Conservation (phyloP, 1,284 basidiomycete genomes). For the Cyathus olla region DNA sequence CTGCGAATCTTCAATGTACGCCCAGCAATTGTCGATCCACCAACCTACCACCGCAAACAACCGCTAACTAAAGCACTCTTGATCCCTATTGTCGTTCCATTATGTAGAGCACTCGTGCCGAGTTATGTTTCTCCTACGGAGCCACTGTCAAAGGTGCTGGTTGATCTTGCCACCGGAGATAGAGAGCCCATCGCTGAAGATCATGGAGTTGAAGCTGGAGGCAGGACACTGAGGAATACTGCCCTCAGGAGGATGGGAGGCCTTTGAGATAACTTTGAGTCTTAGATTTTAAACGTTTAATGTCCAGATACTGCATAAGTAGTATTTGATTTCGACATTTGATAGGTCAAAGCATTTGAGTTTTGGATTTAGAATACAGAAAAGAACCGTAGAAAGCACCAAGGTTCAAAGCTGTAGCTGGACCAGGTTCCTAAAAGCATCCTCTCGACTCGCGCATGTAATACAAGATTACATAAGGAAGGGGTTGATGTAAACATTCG, state of each 20-base stretch:
- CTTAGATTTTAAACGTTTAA: no score
- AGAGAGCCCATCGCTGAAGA: conserved; percentile 14
- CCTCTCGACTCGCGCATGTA: no score
- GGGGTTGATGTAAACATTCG: no score
- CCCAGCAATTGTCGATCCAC: conserved; percentile 17
- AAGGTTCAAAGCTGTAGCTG: no score
- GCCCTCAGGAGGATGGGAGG: conserved; percentile 6
- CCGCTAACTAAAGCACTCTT: conserved; percentile 1
- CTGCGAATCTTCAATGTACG: conserved; percentile 26
- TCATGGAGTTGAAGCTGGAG: conserved; percentile 23
- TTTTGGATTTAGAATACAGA: no score
- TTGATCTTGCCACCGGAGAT: conserved; percentile 27
- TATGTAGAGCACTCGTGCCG: conserved; percentile 7
- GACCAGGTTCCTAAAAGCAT: no score
- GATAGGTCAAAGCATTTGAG: no score
- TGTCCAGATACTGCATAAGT: no score
- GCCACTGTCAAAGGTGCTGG: conserved; percentile 11
- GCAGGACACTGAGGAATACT: conserved; percentile 10
- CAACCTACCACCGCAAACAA: conserved; percentile 5
- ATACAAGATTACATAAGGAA: no score
- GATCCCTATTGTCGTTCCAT: neutral
- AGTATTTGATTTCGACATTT: no score
- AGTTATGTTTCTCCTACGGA: conserved; percentile 10
- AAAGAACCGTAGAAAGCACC: no score
- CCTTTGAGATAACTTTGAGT: no score